Evolutionary conservation across 768 basidiomycete genomes (phyloP).

Genomic region (Galerina sulciceps): DNA sequence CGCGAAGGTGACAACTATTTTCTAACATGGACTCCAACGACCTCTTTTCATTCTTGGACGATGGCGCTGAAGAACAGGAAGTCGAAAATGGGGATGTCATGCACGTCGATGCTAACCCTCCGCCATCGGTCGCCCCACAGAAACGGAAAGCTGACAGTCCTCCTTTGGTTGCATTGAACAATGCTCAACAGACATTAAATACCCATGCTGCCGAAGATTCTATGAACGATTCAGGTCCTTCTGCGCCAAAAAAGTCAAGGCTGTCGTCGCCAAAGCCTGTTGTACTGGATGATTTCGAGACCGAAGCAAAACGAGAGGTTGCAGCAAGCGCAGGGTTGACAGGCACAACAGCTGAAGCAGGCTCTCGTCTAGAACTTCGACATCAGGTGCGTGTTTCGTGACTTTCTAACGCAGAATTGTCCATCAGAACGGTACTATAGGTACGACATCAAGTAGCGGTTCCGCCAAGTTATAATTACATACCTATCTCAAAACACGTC

Average conservation of each 20-base stretch:
- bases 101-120: conserved; percentile 22
- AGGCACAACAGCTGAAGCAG: conserved; percentile 57
- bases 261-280: conserved; percentile 71
- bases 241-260: conserved; percentile 60
- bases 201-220: conserved; percentile 31
- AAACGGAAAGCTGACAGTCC: conserved; percentile 49
- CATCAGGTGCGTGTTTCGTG: conserved; percentile 64
- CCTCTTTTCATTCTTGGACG: conserved; percentile 73
- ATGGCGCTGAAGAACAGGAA: conserved; percentile 38
- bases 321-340: conserved; percentile 88
- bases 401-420: background rate
- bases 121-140: conserved; percentile 24
- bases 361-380: conserved; percentile 73
- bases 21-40: conserved; percentile 52
- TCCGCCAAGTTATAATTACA: conserved; percentile 88
- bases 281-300: conserved; percentile 93
- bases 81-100: conserved; percentile 35
- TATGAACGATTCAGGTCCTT: conserved; percentile 35
- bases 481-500: conserved; percentile 89
- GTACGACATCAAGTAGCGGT: conserved; percentile 97
- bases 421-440: conserved; percentile 40
- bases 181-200: conserved; percentile 21
- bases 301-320: conserved; percentile 90
- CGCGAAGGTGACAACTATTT: conserved; percentile 25
- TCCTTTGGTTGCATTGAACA: conserved; percentile 16